phyloP scores from a whole-genome alignment of 495 filamentous ascomycete species.

The Podospora bellae-mahoneyi region DNA sequence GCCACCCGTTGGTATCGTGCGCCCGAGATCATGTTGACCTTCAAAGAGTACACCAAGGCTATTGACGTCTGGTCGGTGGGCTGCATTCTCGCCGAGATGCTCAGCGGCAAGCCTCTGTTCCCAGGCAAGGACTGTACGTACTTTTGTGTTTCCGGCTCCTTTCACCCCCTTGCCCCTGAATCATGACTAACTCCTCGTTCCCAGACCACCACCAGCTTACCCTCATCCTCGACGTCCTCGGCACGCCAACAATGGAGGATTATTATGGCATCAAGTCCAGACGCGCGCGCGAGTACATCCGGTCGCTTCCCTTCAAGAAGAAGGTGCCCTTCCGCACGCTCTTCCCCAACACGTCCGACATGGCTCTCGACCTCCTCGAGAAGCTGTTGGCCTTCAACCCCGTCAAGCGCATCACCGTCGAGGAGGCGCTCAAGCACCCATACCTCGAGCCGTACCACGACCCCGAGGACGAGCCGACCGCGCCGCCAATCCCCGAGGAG shows the following conservation, averaged over 20 bases:
- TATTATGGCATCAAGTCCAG: slow-evolving; percentile 99
- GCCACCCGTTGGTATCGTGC: slow-evolving; percentile 99
- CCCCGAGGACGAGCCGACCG: slow-evolving; percentile 97
- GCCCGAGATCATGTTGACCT: slow-evolving; percentile 99
- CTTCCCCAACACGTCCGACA: slow-evolving; percentile 94
- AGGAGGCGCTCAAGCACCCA: slow-evolving; percentile 94
- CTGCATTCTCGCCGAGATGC: slow-evolving; percentile 99
- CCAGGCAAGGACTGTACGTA: slow-evolving; percentile 96
- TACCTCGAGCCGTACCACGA: slow-evolving; percentile 99
- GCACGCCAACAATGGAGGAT: slow-evolving; percentile 99
- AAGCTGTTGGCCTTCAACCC: slow-evolving; percentile 97
- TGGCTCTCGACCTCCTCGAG: slow-evolving; percentile 91
- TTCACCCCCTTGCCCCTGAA: background rate
- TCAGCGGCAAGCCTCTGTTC: slow-evolving; percentile 97
- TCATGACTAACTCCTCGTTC: slow-evolving; percentile 16
- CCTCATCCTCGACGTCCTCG: slow-evolving; percentile 94
- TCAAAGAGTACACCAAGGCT: slow-evolving; percentile 99
- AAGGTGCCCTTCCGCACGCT: slow-evolving; percentile 96
- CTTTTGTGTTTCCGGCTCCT: background rate
- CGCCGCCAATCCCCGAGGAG: slow-evolving; percentile 91
- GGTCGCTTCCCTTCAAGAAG: slow-evolving; percentile 99
- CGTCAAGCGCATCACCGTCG: slow-evolving; percentile 95
- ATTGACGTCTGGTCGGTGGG: slow-evolving; percentile 99
- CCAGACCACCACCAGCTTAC: slow-evolving; percentile 97
- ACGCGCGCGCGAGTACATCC: slow-evolving; percentile 96